Base-by-base conservation (phyloP, 176 grass and related monocot genomes). In the Otatea glauca region DNA sequence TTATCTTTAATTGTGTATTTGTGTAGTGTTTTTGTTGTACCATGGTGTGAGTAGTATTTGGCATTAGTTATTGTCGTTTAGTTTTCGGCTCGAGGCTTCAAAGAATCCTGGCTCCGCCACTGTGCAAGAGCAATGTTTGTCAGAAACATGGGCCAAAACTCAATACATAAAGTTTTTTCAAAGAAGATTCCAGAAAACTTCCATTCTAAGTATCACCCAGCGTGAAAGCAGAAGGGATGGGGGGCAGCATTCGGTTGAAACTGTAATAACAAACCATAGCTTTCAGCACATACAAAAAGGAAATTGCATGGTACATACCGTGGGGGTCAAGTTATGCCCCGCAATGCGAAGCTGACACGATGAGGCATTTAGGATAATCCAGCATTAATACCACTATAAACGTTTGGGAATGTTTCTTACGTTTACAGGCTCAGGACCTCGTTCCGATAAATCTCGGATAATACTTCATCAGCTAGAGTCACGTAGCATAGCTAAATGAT, bases 391-490 rank as follows among this genome's bases (percentile, higher is more conserved):
- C 49, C 68, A 84, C 84, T 53, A 90, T 66, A 83, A 53, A 69
- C 82, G 60, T 83, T 24, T 87, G 43, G 75, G 58, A 15, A 53
- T 80, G 42, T 63, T 80, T 62, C 80, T 68, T 79, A 73, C 69
- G 90, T 86, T 78, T 68, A 86, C 90, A 91, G 72, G 86, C 42
- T 77, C 77, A 48, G 16, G 56, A 59, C 47, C 35, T 73, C 81
- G 55, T 77, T 68, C 29, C 38, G 25, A 78, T 23, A 81, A 35
- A 67, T 56, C 75, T 75, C 27, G 14, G 21, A 76, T 21, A 83
- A 37, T 20, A 25, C 67, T 83, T 88, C 82, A 81, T 72, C 68
- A 63, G 77, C 74, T 86, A 89, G 70, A 73, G 74, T 51, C 86
- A 77, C 41, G 68, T 73, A 74, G 68, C 10, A 16, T 51, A 5